These are phyloP conservation scores for Musa acuminata DNA, from an alignment of 176 grass and related monocot genomes.

Conservation along the genomic window DNA sequence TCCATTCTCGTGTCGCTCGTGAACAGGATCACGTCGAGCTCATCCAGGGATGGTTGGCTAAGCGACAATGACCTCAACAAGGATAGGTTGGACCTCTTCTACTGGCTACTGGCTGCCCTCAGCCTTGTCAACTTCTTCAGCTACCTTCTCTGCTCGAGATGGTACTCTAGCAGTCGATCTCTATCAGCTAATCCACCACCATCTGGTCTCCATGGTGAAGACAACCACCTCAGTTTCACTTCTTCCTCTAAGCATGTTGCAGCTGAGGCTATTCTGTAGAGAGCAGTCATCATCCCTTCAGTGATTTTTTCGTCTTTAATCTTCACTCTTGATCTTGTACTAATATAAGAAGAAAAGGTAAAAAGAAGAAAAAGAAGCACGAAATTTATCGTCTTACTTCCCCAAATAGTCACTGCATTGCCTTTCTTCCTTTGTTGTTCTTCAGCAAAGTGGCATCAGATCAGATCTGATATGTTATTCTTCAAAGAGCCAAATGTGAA, in stretches of 20 bases:
- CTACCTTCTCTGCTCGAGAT: slow-evolving; percentile 18
- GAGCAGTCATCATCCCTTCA: not conserved
- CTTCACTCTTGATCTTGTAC: not conserved
- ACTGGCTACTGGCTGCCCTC: slow-evolving; percentile 23
- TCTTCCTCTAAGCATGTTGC: slow-evolving; percentile 20
- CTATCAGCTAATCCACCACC: not conserved
- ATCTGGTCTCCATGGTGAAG: not conserved
- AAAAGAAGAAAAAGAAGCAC: not conserved
- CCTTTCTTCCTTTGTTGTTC: too few species aligned
- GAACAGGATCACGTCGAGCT: slow-evolving; percentile 13
- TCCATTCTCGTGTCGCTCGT: slow-evolving; percentile 5
- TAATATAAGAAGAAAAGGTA: not conserved
- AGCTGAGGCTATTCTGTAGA: slow-evolving; percentile 4
- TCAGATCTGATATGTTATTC: too few species aligned
- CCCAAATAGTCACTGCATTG: too few species aligned
- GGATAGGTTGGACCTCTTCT: slow-evolving; percentile 25
- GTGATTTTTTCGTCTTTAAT: not conserved
- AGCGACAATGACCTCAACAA: slow-evolving; percentile 26
- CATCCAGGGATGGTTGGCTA: slow-evolving; percentile 10
- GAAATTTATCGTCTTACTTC: too few species aligned
- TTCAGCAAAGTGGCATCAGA: too few species aligned
- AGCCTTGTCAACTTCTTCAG: slow-evolving; percentile 25
- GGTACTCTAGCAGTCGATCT: slow-evolving; percentile 11
- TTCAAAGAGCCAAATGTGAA: too few species aligned
- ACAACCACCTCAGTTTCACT: not conserved